Base-by-base conservation (phyloP, 305 asterid species). In the Fraxinus latifolia region DNA sequence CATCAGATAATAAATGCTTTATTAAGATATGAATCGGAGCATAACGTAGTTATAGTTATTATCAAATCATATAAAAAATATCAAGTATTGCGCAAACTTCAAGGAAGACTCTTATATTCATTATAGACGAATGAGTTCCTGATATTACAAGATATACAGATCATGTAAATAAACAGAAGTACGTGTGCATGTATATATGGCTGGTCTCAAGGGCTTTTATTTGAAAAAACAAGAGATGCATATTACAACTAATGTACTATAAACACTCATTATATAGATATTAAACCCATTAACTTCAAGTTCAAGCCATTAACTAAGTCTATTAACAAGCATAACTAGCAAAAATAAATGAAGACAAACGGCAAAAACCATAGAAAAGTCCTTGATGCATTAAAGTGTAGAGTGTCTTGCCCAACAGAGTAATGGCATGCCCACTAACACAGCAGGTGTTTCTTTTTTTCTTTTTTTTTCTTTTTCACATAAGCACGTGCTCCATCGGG, bases 1-100 rank as follows among this genome's bases (percentile, higher is more conserved):
- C 81, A 82, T 1, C 77, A 86, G 44, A 42, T 74, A 55, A 80
- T 79, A 12, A 53, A 77, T 29, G 37, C 31, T 21, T 70, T 70
- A 31, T 70, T 70, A 70, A 29, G 76, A 23, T 31, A 65, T 0
- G 17, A 21, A 58, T 32, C 9, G 15, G 23, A 27, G 19, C 25
- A 53, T 19, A 53, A 73, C 34, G n/a, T 6, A 55, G 58, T 6
- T 17, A 44, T 17, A 53, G 65, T 53, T 53, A 53, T 53, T 17
- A 53, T 53, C 65, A 53, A 53, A 53, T 53, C 65, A 53, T 1
- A 53, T 53, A n/a, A 53, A 14, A 53, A 53, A n/a, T 53, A 5
- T 53, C 9, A 53, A 53, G 65, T 53, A n/a, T 17, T 29, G 33
- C n/a, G 0, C 72, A 25, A 65, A 65, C 32, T 65, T 23, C 72